A percentile compares a stretch with the other conserved stretches of the same genome.
Evolutionary conservation across 164 flowering plant species (phyloP).

Genomic region (Houttuynia cordata): DNA sequence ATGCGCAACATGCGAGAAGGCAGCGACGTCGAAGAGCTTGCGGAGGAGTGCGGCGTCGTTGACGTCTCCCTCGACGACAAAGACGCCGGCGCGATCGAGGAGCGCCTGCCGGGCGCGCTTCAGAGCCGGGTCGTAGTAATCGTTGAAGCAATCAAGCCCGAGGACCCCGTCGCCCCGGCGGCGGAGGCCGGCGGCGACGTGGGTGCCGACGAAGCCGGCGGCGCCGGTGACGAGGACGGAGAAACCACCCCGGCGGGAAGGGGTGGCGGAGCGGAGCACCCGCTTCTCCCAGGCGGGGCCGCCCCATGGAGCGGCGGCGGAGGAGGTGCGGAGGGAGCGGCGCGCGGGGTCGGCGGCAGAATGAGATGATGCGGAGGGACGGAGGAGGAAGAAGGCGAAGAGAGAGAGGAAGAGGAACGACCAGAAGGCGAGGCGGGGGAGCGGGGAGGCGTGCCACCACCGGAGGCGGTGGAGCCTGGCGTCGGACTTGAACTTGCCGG

Average conservation of each 20-base stretch:
- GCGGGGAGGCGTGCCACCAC: too few species aligned
- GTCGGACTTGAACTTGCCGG: too few species aligned
- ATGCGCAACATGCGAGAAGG: constrained; percentile 84
- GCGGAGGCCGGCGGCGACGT: constrained; percentile 64
- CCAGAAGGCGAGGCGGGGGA: constrained; percentile 49
- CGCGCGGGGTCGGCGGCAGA: constrained; percentile 21
- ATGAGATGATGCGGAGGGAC: constrained; percentile 26
- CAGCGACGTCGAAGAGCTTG: constrained; percentile 68
- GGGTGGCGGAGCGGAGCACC: constrained; percentile 40
- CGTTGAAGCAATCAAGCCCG: constrained; percentile 77
- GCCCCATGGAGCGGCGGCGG: constrained; percentile 22
- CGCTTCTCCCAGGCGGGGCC: not conserved
- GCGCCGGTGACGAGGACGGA: constrained; percentile 90
- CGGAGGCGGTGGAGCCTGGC: too few species aligned
- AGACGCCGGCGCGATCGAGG: constrained; percentile 55
- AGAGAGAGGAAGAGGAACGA: constrained; percentile 39
- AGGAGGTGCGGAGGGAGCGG: constrained; percentile 37
- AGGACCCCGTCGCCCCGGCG: constrained; percentile 85
- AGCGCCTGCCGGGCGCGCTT: constrained; percentile 73
- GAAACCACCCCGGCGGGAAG: constrained; percentile 39
- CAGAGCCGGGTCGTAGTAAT: constrained; percentile 66
- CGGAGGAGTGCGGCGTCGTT: constrained; percentile 48
- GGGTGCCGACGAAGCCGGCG: constrained; percentile 87
- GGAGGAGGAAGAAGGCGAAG: constrained; percentile 49
- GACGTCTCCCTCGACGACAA: constrained; percentile 84